A percentile compares a stretch with the other conserved stretches of the same genome.
These are phyloP conservation scores for Tetrapisispora phaffii DNA, from an alignment of 805 yeast genomes.

Conservation along the genomic window DNA sequence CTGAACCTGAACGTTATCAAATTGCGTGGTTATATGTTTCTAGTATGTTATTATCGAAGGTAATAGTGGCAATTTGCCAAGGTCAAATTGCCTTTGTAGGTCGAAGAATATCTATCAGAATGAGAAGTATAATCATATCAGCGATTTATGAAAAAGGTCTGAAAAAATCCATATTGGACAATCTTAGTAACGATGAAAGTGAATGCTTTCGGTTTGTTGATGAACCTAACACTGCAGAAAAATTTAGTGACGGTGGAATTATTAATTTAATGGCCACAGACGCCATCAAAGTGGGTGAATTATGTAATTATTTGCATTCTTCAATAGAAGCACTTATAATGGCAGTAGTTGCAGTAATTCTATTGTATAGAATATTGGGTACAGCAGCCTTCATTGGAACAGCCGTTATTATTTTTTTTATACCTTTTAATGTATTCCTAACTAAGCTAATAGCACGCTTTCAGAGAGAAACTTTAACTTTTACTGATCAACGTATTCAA, in stretches of 20 bases:
- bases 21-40: conserved; percentile 85
- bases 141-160: conserved; percentile 90
- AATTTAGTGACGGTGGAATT: conserved; percentile 74
- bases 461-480: conserved; percentile 62
- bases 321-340: conserved; percentile 65
- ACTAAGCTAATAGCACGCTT: conserved; percentile 50
- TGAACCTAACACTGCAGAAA: conserved; percentile 26
- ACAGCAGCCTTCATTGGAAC: conserved; percentile 86
- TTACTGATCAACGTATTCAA: conserved; percentile 86
- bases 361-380: conserved; percentile 67
- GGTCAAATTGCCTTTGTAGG: conserved; percentile 85
- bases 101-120: conserved; percentile 83
- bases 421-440: conserved; percentile 67
- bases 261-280: conserved; percentile 94
- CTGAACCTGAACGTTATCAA: conserved; percentile 36
- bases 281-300: conserved; percentile 90
- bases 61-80: conserved; percentile 48
- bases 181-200: conserved; percentile 9
- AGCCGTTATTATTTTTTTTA: conserved; percentile 44
- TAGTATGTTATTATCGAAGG: conserved; percentile 54
- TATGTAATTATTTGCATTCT: conserved; percentile 83
- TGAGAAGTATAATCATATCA: conserved; percentile 83
- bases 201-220: conserved; percentile 13
- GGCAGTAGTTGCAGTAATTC: conserved; percentile 54
- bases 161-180: conserved; percentile 47